Conservation (phyloP, 75 land plant species). For the Adiantum capillusveneris region DNA sequence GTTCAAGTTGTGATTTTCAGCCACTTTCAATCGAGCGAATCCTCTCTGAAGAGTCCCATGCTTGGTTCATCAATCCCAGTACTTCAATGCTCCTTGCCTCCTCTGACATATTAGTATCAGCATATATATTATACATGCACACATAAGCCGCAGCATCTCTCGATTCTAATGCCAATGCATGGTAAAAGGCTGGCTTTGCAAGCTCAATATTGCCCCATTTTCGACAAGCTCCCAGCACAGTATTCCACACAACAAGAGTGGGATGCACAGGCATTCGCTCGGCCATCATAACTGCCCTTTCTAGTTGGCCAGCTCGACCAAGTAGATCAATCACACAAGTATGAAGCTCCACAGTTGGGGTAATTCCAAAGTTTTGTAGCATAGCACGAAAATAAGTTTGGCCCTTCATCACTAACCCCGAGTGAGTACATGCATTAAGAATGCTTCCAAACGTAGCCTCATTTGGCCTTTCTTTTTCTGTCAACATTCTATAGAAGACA, state of each 20-base stretch:
- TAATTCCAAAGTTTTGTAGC: slow-evolving; percentile 12
- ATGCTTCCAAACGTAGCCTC: slow-evolving; percentile 25
- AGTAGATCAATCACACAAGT: slow-evolving; percentile 37
- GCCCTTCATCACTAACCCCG: slow-evolving; percentile 33
- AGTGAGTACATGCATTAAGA: slow-evolving; percentile 27
- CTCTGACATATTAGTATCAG: slow-evolving; percentile 24
- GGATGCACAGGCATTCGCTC: slow-evolving; percentile 6
- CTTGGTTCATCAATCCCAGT: background rate
- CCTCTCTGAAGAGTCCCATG: too few species aligned
- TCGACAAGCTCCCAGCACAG: slow-evolving; percentile 24
- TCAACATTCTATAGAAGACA: slow-evolving; percentile 14
- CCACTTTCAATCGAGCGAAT: too few species aligned
- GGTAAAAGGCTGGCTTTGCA: slow-evolving; percentile 18
- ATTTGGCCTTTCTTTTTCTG: slow-evolving; percentile 22
- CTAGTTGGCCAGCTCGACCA: slow-evolving; percentile 25
- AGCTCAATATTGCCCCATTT: slow-evolving; percentile 10
- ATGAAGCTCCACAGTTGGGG: slow-evolving; percentile 20
- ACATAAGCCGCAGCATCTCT: slow-evolving; percentile 20
- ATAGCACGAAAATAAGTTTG: slow-evolving; percentile 18
- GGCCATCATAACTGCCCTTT: slow-evolving; percentile 20
- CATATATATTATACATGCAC: slow-evolving; percentile 22
- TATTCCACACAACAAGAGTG: slow-evolving; percentile 24
- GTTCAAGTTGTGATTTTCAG: too few species aligned
- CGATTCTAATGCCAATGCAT: slow-evolving; percentile 20
- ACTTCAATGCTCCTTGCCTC: slow-evolving; percentile 11